Conservation (phyloP, 2,329 filamentous ascomycete species). For the Nemania sp. region DNA sequence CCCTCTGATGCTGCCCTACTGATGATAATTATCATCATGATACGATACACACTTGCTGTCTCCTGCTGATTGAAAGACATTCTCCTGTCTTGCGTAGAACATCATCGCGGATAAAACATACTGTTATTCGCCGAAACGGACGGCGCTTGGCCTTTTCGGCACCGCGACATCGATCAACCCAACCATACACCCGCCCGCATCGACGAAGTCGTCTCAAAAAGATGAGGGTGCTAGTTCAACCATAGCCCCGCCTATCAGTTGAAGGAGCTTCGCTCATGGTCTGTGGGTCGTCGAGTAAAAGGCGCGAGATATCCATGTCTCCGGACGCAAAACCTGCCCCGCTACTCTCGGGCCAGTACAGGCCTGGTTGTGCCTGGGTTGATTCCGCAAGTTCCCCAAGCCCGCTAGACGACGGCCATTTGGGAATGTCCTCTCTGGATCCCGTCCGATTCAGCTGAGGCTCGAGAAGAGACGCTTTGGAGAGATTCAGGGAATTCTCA, state of each 20-base stretch:
- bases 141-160: too few relatives aligned
- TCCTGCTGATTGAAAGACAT: too few relatives aligned
- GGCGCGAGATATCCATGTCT: constrained; percentile 65
- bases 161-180: too few relatives aligned
- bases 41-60: too few relatives aligned
- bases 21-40: too few relatives aligned
- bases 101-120: too few relatives aligned
- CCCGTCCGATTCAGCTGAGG: constrained; percentile 45
- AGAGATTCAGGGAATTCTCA: constrained; percentile 48
- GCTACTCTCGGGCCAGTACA: constrained; percentile 51
- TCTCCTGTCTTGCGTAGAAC: too few relatives aligned
- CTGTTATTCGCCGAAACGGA: too few relatives aligned
- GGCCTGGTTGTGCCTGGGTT: constrained; percentile 41
- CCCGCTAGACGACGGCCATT: constrained; percentile 45
- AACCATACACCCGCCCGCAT: too few relatives aligned
- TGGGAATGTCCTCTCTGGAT: constrained; percentile 53
- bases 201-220: neutral
- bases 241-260: constrained; percentile 36
- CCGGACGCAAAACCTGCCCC: constrained; percentile 46
- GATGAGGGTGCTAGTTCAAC: constrained; percentile 24
- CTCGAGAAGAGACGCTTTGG: constrained; percentile 45
- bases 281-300: constrained; percentile 59
- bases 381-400: constrained; percentile 40
- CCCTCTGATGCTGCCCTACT: too few relatives aligned
- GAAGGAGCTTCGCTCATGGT: constrained; percentile 29